These are phyloP conservation scores for Lactifluus volemus DNA, from an alignment of 768 basidiomycete species.

Conservation along the genomic window DNA sequence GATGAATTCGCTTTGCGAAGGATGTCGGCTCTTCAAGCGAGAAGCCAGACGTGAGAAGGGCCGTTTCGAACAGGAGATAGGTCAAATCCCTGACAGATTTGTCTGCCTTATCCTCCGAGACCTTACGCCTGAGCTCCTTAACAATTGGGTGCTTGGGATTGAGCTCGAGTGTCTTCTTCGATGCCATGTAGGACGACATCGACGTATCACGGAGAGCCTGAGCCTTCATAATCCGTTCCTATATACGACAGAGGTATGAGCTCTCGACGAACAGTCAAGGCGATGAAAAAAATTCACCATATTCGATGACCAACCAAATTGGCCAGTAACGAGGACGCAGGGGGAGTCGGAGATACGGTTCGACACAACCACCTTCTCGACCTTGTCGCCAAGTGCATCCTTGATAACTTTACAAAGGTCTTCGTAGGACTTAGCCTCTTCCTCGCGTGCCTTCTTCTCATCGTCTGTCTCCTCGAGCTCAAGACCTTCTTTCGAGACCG, in stretches of 20 bases:
- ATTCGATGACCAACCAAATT: slow-evolving; percentile 99
- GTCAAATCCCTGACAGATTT: slow-evolving; percentile 97
- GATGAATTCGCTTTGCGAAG: slow-evolving; percentile 93
- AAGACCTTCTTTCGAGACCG: slow-evolving; percentile 97
- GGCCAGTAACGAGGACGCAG: slow-evolving; percentile 94
- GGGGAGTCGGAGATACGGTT: slow-evolving; percentile 97
- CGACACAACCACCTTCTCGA: slow-evolving; percentile 97
- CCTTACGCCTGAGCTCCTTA: slow-evolving; percentile 93
- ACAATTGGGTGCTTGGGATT: slow-evolving; percentile 90
- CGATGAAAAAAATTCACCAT: slow-evolving; percentile 50
- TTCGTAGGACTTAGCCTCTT: slow-evolving; percentile 71
- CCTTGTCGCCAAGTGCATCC: slow-evolving; percentile 97
- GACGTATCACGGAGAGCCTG: slow-evolving; percentile 94
- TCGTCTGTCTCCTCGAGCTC: slow-evolving; percentile 99
- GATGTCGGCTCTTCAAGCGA: slow-evolving; percentile 91
- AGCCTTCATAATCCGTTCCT: slow-evolving; percentile 98
- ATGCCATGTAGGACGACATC: slow-evolving; percentile 99
- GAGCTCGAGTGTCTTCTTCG: slow-evolving; percentile 96
- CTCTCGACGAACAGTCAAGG: neutral
- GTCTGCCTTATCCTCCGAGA: slow-evolving; percentile 95
- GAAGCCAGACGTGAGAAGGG: slow-evolving; percentile 92
- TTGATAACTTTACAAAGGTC: slow-evolving; percentile 93
- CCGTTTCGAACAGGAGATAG: slow-evolving; percentile 93
- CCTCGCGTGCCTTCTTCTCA: slow-evolving; percentile 88
- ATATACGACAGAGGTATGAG: slow-evolving; percentile 3